Conservation (phyloP, 1,284 basidiomycete genomes). For the Naganishia albida region DNA sequence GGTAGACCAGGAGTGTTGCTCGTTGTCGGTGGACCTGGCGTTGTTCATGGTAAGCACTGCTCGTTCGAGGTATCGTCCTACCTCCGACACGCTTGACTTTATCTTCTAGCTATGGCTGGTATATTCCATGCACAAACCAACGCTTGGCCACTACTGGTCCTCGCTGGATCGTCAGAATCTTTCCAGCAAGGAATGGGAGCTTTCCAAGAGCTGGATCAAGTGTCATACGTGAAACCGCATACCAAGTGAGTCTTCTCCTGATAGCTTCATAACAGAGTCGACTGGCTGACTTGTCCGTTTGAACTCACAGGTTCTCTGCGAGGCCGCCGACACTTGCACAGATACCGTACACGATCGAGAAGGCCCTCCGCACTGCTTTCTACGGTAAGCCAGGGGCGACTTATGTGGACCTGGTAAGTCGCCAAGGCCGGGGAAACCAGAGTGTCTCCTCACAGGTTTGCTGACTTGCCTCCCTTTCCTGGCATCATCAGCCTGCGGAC, state of each 20-base stretch:
- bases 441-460: neutral
- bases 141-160: slow-evolving; percentile 35
- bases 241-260: slow-evolving; percentile 30
- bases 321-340: slow-evolving; percentile 33
- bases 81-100: neutral
- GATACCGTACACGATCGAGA: slow-evolving; percentile 33
- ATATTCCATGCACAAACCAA: slow-evolving; percentile 34
- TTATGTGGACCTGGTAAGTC: slow-evolving; percentile 36
- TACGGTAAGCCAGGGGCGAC: slow-evolving; percentile 36
- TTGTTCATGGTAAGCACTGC: slow-evolving; percentile 35
- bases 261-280: neutral
- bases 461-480: neutral
- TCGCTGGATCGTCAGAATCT: slow-evolving; percentile 36
- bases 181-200: slow-evolving; percentile 37
- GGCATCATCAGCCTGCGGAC: slow-evolving; percentile 35
- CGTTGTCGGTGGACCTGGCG: slow-evolving; percentile 38
- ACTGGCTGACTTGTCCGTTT: neutral
- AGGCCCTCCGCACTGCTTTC: slow-evolving; percentile 34
- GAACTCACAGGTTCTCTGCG: slow-evolving; percentile 30
- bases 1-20: slow-evolving; percentile 36
- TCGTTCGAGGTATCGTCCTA: neutral
- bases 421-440: no score
- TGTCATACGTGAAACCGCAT: slow-evolving; percentile 32
- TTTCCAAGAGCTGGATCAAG: slow-evolving; percentile 38
- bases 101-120: slow-evolving; percentile 33